These are phyloP conservation scores for Luffa acutangula DNA, from an alignment of 306 rosid species.

Conservation along the genomic window DNA sequence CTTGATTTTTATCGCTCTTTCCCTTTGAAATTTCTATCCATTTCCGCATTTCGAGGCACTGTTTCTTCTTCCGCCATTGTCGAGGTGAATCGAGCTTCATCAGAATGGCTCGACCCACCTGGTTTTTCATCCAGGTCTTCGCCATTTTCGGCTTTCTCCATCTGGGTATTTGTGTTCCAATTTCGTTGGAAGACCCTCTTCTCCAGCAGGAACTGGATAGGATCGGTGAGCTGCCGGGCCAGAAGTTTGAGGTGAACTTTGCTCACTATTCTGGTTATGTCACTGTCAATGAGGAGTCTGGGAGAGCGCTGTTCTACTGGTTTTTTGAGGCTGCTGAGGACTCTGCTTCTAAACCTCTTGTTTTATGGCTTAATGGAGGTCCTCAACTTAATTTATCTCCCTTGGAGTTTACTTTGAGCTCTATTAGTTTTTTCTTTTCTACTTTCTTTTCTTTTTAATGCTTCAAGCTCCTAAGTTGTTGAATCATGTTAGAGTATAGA, in stretches of 20 bases:
- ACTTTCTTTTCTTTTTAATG: neutral
- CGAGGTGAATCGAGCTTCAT: neutral
- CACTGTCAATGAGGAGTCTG: conserved; percentile 43
- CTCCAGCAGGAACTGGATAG: conserved; percentile 34
- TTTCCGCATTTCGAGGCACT: neutral
- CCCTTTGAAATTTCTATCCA: neutral
- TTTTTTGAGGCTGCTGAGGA: conserved; percentile 41
- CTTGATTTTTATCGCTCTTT: too few relatives aligned
- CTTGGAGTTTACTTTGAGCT: neutral
- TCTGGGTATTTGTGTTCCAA: conserved; percentile 12
- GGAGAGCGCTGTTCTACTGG: conserved; percentile 68
- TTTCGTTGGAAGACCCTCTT: conserved; percentile 19
- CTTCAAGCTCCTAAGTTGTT: neutral
- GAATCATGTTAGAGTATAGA: neutral
- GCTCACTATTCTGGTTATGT: conserved; percentile 55
- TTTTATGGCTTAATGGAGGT: conserved; percentile 78
- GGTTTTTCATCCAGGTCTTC: conserved; percentile 15
- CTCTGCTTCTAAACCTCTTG: conserved; percentile 48
- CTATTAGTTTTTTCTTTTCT: neutral
- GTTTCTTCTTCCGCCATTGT: neutral
- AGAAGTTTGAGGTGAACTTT: conserved; percentile 33
- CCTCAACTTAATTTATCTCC: neutral
- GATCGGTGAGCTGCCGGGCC: conserved; percentile 43
- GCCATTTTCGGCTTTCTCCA: conserved; percentile 13
- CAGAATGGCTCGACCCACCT: neutral